Evolutionary conservation across 768 basidiomycete genomes (phyloP).

Genomic region (Coprinellus aureogranulatus): DNA sequence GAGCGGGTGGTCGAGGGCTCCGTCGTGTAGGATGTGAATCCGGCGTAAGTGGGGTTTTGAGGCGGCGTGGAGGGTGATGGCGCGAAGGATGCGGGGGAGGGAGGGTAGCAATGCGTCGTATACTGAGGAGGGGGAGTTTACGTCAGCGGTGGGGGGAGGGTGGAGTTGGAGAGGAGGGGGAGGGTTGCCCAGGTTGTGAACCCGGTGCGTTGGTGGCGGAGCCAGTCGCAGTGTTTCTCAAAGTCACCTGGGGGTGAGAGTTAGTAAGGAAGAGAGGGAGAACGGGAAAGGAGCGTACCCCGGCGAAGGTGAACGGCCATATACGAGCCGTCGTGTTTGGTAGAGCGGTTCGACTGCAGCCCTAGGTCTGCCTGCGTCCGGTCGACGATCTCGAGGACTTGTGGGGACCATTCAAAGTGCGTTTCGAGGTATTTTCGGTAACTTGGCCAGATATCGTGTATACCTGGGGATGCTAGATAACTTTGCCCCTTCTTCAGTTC

Average conservation of each 20-base stretch:
- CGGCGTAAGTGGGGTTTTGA: constrained; percentile 35
- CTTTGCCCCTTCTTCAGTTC: constrained; percentile 14
- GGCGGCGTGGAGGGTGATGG: constrained; percentile 34
- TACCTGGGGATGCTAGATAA: constrained; percentile 37
- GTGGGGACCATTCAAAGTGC: constrained; percentile 42
- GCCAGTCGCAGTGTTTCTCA: constrained; percentile 38
- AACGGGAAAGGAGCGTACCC: constrained; percentile 22
- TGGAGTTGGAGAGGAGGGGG: constrained; percentile 30
- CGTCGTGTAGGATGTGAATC: constrained; percentile 46
- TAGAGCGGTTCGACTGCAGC: constrained; percentile 24
- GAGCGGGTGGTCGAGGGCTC: constrained; percentile 44
- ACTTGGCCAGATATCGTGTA: constrained; percentile 38
- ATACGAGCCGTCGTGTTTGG: constrained; percentile 33
- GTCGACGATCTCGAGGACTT: constrained; percentile 31
- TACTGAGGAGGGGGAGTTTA: constrained; percentile 33
- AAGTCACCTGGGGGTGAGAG: constrained; percentile 38
- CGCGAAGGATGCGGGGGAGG: constrained; percentile 38
- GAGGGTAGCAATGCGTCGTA: constrained; percentile 46
- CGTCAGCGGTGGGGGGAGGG: constrained; percentile 37
- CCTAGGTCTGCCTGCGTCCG: constrained; percentile 33
- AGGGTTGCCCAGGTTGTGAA: constrained; percentile 51
- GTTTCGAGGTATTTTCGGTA: constrained; percentile 6
- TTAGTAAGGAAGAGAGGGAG: not conserved
- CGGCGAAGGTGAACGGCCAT: constrained; percentile 48
- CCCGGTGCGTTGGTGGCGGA: constrained; percentile 31